Percentiles rank a stretch among this genome's conserved stretches.
Conservation (phyloP, 805 yeast species). For the Huiozyma sinensis region DNA sequence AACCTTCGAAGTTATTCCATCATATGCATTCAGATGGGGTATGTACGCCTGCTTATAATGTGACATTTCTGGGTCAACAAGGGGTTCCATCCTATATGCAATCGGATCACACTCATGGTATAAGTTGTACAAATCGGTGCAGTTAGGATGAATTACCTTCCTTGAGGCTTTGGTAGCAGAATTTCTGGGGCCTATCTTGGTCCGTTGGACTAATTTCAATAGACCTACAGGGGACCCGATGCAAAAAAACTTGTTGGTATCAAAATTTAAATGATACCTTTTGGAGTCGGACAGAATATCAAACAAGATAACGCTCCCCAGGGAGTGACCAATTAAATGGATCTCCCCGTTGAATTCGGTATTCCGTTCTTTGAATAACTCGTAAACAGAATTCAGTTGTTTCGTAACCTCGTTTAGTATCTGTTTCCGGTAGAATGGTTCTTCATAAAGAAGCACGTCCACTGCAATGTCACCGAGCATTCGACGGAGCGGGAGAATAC, state of each 20-base stretch:
- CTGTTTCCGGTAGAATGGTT: conserved; percentile 51
- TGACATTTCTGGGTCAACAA: conserved; percentile 33
- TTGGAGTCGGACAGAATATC: conserved; percentile 53
- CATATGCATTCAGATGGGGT: conserved; percentile 19
- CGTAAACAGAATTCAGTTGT: conserved; percentile 55
- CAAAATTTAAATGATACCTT: conserved; percentile 45
- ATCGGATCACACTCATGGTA: conserved; percentile 91
- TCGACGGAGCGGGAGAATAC: conserved; percentile 65
- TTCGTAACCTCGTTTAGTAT: conserved; percentile 52
- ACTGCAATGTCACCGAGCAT: conserved; percentile 78
- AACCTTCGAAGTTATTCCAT: conserved; percentile 22
- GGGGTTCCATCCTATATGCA: conserved; percentile 82
- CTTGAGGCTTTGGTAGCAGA: background rate
- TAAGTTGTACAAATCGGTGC: conserved; percentile 63
- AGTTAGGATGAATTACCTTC: conserved; percentile 35
- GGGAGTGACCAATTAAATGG: conserved; percentile 80
- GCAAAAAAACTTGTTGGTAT: conserved; percentile 64
- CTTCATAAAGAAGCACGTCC: conserved; percentile 73
- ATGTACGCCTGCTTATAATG: conserved; percentile 17
- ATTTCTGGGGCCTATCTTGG: conserved; percentile 38
- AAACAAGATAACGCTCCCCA: conserved; percentile 78
- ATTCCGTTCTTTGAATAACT: conserved; percentile 46
- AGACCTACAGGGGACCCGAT: conserved; percentile 90
- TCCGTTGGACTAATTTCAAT: conserved; percentile 61
- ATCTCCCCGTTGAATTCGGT: conserved; percentile 73